These are phyloP conservation scores for Acanthamoeba castellanii DNA, from an alignment of 208 protist species.

Conservation along the genomic window DNA sequence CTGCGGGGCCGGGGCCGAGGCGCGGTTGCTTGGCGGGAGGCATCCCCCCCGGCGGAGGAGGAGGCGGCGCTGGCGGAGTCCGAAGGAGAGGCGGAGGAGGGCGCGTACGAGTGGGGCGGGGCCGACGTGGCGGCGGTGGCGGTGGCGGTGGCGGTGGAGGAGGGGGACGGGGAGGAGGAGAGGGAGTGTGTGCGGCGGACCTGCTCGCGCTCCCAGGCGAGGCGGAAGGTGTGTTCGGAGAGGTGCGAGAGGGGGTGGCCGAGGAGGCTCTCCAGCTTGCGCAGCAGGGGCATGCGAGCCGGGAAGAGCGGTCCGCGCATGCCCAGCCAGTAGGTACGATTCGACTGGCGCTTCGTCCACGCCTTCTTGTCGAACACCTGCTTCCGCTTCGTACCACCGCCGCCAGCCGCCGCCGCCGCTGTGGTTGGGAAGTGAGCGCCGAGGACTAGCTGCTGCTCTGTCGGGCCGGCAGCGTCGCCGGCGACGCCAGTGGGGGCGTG, in stretches of 20 bases:
- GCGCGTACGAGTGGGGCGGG: background rate
- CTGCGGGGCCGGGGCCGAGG: background rate
- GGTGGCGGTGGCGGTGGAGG: background rate
- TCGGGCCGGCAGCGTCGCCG: too few relatives aligned
- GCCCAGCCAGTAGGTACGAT: conserved; percentile 15
- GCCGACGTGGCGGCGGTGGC: background rate
- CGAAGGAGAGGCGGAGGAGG: background rate
- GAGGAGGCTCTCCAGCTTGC: conserved; percentile 21
- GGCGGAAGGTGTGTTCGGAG: background rate
- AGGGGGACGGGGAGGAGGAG: background rate
- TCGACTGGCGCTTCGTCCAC: conserved; percentile 13
- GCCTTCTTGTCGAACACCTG: conserved; percentile 13
- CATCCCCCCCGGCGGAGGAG: background rate
- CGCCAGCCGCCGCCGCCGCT: too few relatives aligned
- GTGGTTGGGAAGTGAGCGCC: too few relatives aligned
- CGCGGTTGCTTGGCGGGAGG: background rate
- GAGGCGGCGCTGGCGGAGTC: background rate
- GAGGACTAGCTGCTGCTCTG: too few relatives aligned
- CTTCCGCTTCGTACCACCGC: background rate
- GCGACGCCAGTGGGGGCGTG: too few relatives aligned
- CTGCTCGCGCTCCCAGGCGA: background rate
- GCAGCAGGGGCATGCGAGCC: background rate
- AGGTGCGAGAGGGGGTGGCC: background rate
- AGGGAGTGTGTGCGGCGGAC: background rate
- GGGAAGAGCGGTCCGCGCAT: conserved; percentile 29